phyloP scores from a whole-genome alignment of 2,329 filamentous ascomycete genomes.

The Rhinocladiella similis region DNA sequence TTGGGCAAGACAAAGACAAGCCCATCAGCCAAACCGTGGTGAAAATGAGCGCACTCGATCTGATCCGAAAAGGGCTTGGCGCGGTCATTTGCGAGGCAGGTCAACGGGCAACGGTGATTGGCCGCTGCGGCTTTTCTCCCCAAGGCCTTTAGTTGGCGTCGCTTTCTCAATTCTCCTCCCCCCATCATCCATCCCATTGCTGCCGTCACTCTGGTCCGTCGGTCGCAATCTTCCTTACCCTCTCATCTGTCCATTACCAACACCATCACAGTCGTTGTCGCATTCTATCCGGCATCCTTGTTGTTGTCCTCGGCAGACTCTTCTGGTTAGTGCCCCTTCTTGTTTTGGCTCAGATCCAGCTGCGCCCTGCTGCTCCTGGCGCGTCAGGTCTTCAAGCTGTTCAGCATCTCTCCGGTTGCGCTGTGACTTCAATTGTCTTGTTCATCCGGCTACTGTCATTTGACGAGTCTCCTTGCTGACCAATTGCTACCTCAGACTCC shows the following conservation, averaged over 20 bases:
- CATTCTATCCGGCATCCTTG: conserved; percentile 10
- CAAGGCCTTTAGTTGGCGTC: background rate
- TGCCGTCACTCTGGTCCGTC: conserved; percentile 16
- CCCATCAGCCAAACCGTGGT: background rate
- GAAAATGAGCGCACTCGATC: background rate
- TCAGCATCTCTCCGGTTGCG: conserved; percentile 4
- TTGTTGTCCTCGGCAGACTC: conserved; percentile 8
- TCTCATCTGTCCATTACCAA: conserved; percentile 13
- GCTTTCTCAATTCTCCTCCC: conserved; percentile 13
- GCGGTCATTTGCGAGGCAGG: background rate
- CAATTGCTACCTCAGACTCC: conserved; percentile 1
- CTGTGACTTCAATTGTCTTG: background rate
- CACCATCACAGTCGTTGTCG: conserved; percentile 15
- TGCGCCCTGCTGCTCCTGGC: conserved; percentile 10
- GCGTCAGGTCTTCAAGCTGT: conserved; percentile 13
- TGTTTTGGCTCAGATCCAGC: conserved; percentile 1
- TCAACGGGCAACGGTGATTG: background rate
- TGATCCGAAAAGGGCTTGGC: background rate
- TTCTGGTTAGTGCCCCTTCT: conserved; percentile 10
- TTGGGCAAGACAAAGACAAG: background rate
- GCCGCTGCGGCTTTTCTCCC: background rate
- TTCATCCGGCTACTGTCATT: background rate
- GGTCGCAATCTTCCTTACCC: background rate
- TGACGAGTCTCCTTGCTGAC: conserved; percentile 9
- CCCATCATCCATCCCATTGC: conserved; percentile 17